These are phyloP conservation scores for Salvia miltiorrhiza DNA, from an alignment of 257 asterid genomes.

Conservation along the genomic window DNA sequence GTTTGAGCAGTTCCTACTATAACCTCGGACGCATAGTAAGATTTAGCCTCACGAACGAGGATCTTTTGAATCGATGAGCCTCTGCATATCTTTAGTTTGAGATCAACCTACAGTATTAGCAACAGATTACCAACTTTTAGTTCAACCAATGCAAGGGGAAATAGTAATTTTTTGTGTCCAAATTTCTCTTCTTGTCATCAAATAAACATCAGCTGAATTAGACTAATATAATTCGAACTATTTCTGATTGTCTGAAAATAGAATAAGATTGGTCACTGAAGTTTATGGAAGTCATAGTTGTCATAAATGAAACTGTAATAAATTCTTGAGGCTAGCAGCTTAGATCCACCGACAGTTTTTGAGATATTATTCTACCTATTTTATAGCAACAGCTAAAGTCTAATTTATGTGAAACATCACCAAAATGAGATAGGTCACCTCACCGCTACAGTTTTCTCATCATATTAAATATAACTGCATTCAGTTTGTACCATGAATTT, in stretches of 20 bases:
- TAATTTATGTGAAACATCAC: constrained; percentile 18
- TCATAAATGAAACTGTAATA: constrained; percentile 27
- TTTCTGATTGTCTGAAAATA: neutral
- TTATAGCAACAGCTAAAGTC: neutral
- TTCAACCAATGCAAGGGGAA: neutral
- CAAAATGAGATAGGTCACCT: no score
- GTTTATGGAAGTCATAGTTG: neutral
- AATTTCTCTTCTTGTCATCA: neutral
- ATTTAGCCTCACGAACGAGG: constrained; percentile 77
- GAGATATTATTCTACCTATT: constrained; percentile 18
- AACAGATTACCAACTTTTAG: neutral
- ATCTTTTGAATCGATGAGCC: constrained; percentile 70
- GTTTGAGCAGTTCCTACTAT: constrained; percentile 71
- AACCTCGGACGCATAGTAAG: constrained; percentile 65
- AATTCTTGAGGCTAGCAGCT: constrained; percentile 19
- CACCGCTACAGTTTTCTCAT: no score
- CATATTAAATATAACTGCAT: constrained; percentile 8
- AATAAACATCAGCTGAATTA: neutral
- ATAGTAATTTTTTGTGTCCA: neutral
- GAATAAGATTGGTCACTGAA: neutral
- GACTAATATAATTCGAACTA: neutral
- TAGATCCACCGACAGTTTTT: constrained; percentile 47
- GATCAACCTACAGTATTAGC: constrained; percentile 70
- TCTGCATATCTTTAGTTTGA: constrained; percentile 90
- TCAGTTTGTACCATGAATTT: neutral